Base-by-base conservation (phyloP, 495 filamentous ascomycete species). In the Xylaria venustula region DNA sequence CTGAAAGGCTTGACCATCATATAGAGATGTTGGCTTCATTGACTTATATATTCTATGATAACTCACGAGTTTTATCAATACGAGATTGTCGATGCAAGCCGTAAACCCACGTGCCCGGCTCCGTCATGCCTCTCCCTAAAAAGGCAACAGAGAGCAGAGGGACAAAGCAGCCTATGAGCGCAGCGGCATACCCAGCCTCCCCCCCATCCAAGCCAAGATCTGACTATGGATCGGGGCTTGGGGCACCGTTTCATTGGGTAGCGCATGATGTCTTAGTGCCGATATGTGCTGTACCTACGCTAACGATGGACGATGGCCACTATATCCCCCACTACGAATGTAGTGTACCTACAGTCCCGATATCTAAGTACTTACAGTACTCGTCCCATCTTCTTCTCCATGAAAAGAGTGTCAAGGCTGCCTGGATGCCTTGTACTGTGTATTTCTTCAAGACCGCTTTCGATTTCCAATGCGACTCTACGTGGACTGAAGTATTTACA, bases 41-140 rank as follows among this genome's bases (percentile, higher is more conserved):
- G n/a, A n/a, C n/a, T n/a, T n/a, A n/a, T n/a, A n/a, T n/a, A n/a
- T n/a, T n/a, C n/a, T n/a, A n/a, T n/a, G n/a, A n/a, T n/a, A n/a
- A n/a, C n/a, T n/a, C 20, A 23, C 42, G 17, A 25, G 19, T 14
- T 52, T 17, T 22, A 3, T 36, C 15, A 51, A 59, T 59, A 59
- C 56, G 56, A 59, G 56, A 25, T 22, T n/a, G 34, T 12, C 25
- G 23, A 49, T 20, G 56, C 15, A 50, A 28, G 42, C 32, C 14
- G 34, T 22, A 44, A 52, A 45, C 17, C 47, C 32, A 51, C 37
- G 57, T 60, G 52, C n/a, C 23, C 15, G 34, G 19, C 51, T 7
- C 20, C 36, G 34, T 23, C 15, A 28, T 11, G 23, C 20, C 17
- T 34, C 3, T 54, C 17, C n/a, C 42, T 58, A n/a, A 11, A 32